These are phyloP conservation scores for Choiromyces venosus DNA, from an alignment of 495 filamentous ascomycete genomes.

Conservation along the genomic window DNA sequence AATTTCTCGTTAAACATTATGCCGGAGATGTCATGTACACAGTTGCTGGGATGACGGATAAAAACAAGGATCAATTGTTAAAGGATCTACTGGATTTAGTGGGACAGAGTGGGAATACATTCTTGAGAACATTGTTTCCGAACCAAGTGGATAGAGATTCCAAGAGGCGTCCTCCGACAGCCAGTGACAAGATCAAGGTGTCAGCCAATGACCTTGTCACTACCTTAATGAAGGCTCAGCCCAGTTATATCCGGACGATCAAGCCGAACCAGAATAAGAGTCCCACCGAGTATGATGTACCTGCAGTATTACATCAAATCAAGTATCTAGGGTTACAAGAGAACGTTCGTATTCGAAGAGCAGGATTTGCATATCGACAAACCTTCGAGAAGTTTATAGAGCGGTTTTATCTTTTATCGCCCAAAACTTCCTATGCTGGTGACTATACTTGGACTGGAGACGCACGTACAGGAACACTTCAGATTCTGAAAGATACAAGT, in stretches of 20 bases:
- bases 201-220: slow-evolving; percentile 94
- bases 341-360: slow-evolving; percentile 94
- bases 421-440: slow-evolving; percentile 89
- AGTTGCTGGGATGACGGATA: slow-evolving; percentile 96
- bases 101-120: slow-evolving; percentile 72
- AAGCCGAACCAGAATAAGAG: slow-evolving; percentile 99
- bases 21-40: slow-evolving; percentile 96
- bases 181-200: slow-evolving; percentile 92
- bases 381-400: slow-evolving; percentile 98
- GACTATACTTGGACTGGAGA: slow-evolving; percentile 95
- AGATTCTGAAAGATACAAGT: slow-evolving; percentile 91
- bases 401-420: slow-evolving; percentile 91
- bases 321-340: slow-evolving; percentile 98
- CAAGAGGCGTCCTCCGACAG: slow-evolving; percentile 85
- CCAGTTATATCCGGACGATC: slow-evolving; percentile 97
- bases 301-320: slow-evolving; percentile 96
- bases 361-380: slow-evolving; percentile 95
- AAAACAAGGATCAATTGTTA: slow-evolving; percentile 96
- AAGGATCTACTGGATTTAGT: slow-evolving; percentile 91
- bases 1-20: slow-evolving; percentile 98
- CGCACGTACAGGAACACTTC: slow-evolving; percentile 75
- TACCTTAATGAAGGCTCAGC: slow-evolving; percentile 93
- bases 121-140: slow-evolving; percentile 84
- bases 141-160: slow-evolving; percentile 93
- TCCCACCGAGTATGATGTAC: slow-evolving; percentile 78